Evolutionary conservation across 116 monocot species (phyloP), one percentile per base, ranked within the genome.

Genomic region (Posidonia oceanica): DNA sequence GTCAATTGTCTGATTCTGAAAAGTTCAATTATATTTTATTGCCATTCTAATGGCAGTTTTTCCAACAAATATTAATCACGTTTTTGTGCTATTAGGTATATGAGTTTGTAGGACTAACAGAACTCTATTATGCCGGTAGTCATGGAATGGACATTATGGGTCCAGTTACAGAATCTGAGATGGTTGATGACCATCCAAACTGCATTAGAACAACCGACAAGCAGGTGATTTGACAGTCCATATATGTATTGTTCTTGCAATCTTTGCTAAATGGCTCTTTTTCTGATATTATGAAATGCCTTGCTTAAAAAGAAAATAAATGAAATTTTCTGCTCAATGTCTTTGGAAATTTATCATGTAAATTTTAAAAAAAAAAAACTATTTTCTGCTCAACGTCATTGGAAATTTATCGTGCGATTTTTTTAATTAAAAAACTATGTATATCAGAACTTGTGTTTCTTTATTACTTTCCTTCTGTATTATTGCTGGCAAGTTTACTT

Each of bases 71-170:
- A 39, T 36, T 42, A 58, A 55, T 74, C 39, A 65, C n/a, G 12
- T 21, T 55, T 71, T 10, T 70, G 17, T 42, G 4, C 51, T 72
- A 76, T 52, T 81, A 98, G 98, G 98, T 98, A 21, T 89, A 75
- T 73, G 86, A 81, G 55, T 98, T 98, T 73, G 84, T 98, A 56
- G 84, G 86, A 72, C 77, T 98, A 60, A 66, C 77, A 23, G 90
- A 98, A 73, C 87, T 98, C 11, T 78, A 87, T 76, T 98, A 98
- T 78, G 98, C 97, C 73, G 98, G 98, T 68, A 92, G 98, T 70
- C 98, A 98, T 85, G 98, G 98, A 60, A 98, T 98, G 98, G 98
- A 98, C 76, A 98, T 98, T 75, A 82, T 92, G 82, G 84, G 89
- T 44, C 93, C 90, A 52, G 74, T 86, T 10, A 80, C 78, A 54